phyloP scores from a whole-genome alignment of 768 basidiomycete genomes.

The Podaxis pistillaris region DNA sequence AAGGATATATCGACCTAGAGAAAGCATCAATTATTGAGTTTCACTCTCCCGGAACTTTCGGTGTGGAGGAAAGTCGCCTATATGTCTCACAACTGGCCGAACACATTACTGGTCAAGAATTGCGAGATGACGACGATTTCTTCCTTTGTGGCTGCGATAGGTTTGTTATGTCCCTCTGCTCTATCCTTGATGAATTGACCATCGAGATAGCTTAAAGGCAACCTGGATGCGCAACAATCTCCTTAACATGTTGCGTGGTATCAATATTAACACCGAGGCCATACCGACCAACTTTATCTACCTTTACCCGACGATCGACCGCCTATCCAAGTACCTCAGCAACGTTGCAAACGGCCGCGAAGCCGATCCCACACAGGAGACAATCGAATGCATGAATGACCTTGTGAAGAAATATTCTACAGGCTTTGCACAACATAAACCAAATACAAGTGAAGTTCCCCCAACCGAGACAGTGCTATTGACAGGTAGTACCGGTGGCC shows the following conservation, averaged over 20 bases:
- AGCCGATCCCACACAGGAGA: not conserved
- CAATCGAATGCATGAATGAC: constrained; percentile 19
- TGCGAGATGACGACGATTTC: constrained; percentile 33
- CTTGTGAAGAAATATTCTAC: constrained; percentile 26
- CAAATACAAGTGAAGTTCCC: not conserved
- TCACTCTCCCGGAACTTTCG: constrained; percentile 22
- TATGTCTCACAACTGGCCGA: constrained; percentile 26
- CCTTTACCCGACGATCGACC: constrained; percentile 18
- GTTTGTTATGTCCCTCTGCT: constrained; percentile 17
- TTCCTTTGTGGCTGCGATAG: constrained; percentile 42
- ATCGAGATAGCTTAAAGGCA: constrained; percentile 29
- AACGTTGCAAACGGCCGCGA: constrained; percentile 5
- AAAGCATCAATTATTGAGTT: constrained; percentile 10
- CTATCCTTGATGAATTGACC: not conserved
- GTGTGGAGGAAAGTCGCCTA: constrained; percentile 16
- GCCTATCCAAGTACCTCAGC: constrained; percentile 15
- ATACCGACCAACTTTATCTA: constrained; percentile 21
- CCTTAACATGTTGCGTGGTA: constrained; percentile 10
- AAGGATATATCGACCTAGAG: constrained; percentile 24
- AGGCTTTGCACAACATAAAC: constrained; percentile 15
- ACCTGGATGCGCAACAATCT: constrained; percentile 34
- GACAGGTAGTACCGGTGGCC: constrained; percentile 35
- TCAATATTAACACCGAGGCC: not conserved
- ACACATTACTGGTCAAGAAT: not conserved
- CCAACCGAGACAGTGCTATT: constrained; percentile 28